Evolutionary conservation across 1,284 basidiomycete species (phyloP), one percentile per base, ranked within the genome.

Genomic region (Amylostereum areolatum): DNA sequence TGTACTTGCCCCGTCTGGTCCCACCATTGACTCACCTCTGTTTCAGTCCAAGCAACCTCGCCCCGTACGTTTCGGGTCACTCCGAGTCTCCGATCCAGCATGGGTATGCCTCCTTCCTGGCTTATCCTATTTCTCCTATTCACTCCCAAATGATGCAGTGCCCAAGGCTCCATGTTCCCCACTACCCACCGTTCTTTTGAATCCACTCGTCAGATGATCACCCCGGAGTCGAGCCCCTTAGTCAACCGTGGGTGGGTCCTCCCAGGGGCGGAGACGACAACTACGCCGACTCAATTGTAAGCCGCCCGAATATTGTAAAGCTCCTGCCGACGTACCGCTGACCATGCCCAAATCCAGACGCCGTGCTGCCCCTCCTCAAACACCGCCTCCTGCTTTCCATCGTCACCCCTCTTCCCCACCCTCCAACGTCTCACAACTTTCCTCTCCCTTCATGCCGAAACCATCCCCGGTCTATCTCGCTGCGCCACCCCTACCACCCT

Each of bases 1-100:
- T n/a, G n/a, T n/a, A n/a, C n/a, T n/a, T n/a, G n/a, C n/a, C n/a
- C n/a, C 27, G 3, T 11, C 12, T 34, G 32, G 30, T 31, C 27
- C 30, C 30, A 28, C 25, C 43, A 10, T 30, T 5, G 11, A 28
- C 11, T 28, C 33, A 5, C n/a, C 34, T 45, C 34, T 9, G 24
- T 30, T 33, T 27, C 28, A 82, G 81, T 57, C 78, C 80, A 7
- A 72, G 67, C 51, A 77, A 75, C 55, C 55, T 74, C 47, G 62
- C 67, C 43, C 69, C 70, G 36, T 82, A 79, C 61, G 62, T 74
- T 30, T 51, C 53, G 59, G 65, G 54, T 62, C 64, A 57, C 54
- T 55, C 50, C 40, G 70, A 72, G 40, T 75, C 77, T 29, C 76
- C 77, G 24, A 53, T 73, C 10, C 59, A 59, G 2, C 64, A 69